Evolutionary conservation across 345 rosid genomes (phyloP), one percentile per base, ranked within the genome.

Genomic region (Toxicodendron radicans): DNA sequence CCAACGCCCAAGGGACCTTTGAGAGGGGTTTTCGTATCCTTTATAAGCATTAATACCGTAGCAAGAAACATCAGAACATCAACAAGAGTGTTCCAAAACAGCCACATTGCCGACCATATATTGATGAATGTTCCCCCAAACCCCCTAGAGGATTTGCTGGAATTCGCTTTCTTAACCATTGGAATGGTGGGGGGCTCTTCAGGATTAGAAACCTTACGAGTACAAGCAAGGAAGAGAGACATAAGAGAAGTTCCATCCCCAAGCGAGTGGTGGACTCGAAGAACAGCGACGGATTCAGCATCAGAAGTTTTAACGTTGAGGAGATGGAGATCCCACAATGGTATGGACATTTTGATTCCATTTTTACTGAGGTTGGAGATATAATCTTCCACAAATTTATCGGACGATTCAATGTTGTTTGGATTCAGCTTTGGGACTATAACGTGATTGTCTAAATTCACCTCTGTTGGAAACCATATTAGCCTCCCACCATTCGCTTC

Each of bases 291-390:
- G 1, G 85, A 74, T 46, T 80, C 84, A 4, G 89, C 82, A 18
- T 76, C 79, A 86, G 78, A 61, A 83, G 43, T 38, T 38, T 38
- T 38, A 38, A 38, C 43, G 8, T 38, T 38, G 43, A 38, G 43
- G 43, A 38, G 64, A 53, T 82, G 89, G 32, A 79, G 21, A 58
- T 86, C 87, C 85, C 85, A 82, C 33, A 82, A 68, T 3, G 89
- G 89, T 58, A 73, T 74, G 1, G 89, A 73, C 46, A n/a, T 6
- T 70, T 67, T 68, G 12, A 81, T 73, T 1, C 64, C 54, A 21
- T 76, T 77, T 56, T 46, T 64, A 21, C 59, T 73, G 8, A 72
- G 59, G 59, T 69, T 32, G 16, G 72, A 58, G 24, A 81, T 21
- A 38, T 82, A 83, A 66, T 83, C 84, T 21, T 83, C 85, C 23